A percentile compares a stretch with the other conserved stretches of the same genome.
Conservation (phyloP, 2,329 filamentous ascomycete genomes). For the Helotiales sp. region DNA sequence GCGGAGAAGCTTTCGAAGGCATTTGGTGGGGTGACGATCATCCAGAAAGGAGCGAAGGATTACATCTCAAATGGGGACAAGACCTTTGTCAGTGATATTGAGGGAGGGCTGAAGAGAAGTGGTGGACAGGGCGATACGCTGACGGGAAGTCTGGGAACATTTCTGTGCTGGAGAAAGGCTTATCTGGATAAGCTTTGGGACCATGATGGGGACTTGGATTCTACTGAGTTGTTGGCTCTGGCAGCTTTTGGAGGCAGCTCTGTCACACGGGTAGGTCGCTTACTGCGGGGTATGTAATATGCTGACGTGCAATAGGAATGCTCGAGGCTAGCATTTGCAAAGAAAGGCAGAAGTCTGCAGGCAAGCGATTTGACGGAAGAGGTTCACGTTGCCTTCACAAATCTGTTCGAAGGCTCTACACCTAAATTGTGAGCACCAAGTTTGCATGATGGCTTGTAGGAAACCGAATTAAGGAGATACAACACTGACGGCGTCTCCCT, state of each 20-base stretch:
- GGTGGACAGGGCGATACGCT: conserved; percentile 96
- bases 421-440: conserved; percentile 16
- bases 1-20: conserved; percentile 70
- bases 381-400: conserved; percentile 78
- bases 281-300: conserved; percentile 10
- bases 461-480: too few species aligned
- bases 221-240: conserved; percentile 67
- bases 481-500: not conserved
- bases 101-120: conserved; percentile 84
- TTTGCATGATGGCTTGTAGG: too few species aligned
- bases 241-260: conserved; percentile 85
- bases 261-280: conserved; percentile 70
- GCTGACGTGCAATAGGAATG: conserved; percentile 58
- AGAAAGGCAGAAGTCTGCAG: conserved; percentile 84
- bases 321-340: conserved; percentile 81
- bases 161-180: conserved; percentile 83
- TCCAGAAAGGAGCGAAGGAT: conserved; percentile 85
- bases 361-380: conserved; percentile 92
- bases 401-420: conserved; percentile 66
- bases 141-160: conserved; percentile 84
- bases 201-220: conserved; percentile 49
- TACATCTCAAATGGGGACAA: conserved; percentile 77
- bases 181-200: conserved; percentile 86
- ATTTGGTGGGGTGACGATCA: conserved; percentile 83
- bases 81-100: conserved; percentile 74